These are phyloP conservation scores for Peronospora destructor DNA, from an alignment of 352 stramenopile species.

Conservation along the genomic window DNA sequence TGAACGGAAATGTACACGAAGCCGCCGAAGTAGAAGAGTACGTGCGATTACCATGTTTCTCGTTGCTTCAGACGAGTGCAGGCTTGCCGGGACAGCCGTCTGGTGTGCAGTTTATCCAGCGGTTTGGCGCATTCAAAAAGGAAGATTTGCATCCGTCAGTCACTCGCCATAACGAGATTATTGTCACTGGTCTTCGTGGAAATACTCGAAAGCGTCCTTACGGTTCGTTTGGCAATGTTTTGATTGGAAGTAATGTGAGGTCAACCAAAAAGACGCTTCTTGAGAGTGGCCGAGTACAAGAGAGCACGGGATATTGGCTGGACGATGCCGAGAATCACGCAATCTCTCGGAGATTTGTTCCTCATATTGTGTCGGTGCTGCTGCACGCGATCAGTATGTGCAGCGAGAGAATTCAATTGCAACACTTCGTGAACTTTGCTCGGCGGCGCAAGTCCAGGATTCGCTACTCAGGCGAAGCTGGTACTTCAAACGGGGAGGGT, in stretches of 20 bases:
- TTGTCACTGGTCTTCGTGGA: slow-evolving; percentile 18
- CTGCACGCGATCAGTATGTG: slow-evolving; percentile 81
- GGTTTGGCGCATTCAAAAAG: slow-evolving; percentile 74
- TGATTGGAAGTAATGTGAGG: slow-evolving; percentile 15
- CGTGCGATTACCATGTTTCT: slow-evolving; percentile 74
- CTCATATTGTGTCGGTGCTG: slow-evolving; percentile 70
- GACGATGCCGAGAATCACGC: slow-evolving; percentile 21
- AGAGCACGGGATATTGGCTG: slow-evolving; percentile 28
- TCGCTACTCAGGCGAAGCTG: slow-evolving; percentile 75
- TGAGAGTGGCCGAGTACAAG: slow-evolving; percentile 19
- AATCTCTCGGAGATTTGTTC: slow-evolving; percentile 34
- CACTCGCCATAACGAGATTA: slow-evolving; percentile 42
- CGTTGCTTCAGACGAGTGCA: slow-evolving; percentile 63
- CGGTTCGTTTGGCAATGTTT: slow-evolving; percentile 11
- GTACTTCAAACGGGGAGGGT: slow-evolving; percentile 37
- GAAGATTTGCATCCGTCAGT: slow-evolving; percentile 60
- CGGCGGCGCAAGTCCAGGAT: slow-evolving; percentile 74
- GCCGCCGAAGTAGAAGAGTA: slow-evolving; percentile 51
- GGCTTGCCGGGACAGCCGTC: slow-evolving; percentile 48
- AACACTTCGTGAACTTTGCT: slow-evolving; percentile 86
- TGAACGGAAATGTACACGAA: slow-evolving; percentile 48
- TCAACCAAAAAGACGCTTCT: slow-evolving; percentile 34
- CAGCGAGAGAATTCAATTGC: slow-evolving; percentile 76
- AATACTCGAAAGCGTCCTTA: slow-evolving; percentile 36
- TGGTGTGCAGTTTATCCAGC: slow-evolving; percentile 82